Percentiles rank a stretch among this genome's conserved stretches.
Evolutionary conservation across 1,139 yeast genomes (phyloP).

Genomic region (Pichia sp.): DNA sequence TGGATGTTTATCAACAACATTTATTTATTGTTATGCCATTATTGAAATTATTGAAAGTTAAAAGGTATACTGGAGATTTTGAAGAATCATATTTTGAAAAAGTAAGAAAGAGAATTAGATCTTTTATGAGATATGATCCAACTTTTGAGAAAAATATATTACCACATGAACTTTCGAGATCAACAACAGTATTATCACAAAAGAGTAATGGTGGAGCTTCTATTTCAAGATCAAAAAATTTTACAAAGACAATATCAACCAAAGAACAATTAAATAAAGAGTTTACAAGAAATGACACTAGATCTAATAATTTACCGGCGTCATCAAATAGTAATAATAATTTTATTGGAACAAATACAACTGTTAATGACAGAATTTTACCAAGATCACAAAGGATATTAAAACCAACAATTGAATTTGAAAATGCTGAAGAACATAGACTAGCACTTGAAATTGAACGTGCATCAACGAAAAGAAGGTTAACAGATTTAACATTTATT

Average conservation of each 20-base stretch:
- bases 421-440: conserved; percentile 5
- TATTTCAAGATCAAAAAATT: neutral
- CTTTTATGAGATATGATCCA: neutral
- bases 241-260: conserved; percentile 15
- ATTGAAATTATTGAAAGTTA: conserved; percentile 35
- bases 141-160: neutral
- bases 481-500: conserved; percentile 27
- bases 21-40: conserved; percentile 46
- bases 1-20: conserved; percentile 43
- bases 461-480: conserved; percentile 21
- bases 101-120: conserved; percentile 1
- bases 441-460: conserved; percentile 11
- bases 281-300: conserved; percentile 3
- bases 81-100: conserved; percentile 5
- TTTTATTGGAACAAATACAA: neutral
- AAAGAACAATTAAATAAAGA: conserved; percentile 11
- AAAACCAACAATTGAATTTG: neutral
- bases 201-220: neutral
- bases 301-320: neutral
- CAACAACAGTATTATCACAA: neutral
- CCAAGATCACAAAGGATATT: conserved; percentile 7
- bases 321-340: neutral
- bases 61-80: conserved; percentile 6
- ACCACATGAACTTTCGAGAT: neutral
- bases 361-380: conserved; percentile 1